A percentile compares a stretch with the other conserved stretches of the same genome.
These are phyloP conservation scores for Serendipita sp. DNA, from an alignment of 768 basidiomycete species.

Conservation along the genomic window DNA sequence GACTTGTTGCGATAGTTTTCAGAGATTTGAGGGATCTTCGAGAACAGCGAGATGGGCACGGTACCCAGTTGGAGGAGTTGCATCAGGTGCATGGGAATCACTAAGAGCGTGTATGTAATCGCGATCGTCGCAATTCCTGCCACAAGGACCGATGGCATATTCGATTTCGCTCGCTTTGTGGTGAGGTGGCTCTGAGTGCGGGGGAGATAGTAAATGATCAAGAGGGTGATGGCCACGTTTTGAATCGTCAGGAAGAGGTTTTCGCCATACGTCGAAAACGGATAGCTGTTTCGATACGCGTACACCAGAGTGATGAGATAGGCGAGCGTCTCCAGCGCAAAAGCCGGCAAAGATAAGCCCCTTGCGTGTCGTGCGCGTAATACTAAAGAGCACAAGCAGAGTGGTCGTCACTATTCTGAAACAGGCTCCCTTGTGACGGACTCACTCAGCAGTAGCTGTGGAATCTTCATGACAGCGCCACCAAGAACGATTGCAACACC, in stretches of 20 bases:
- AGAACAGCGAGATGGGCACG: conserved; percentile 79
- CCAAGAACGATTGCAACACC: conserved; percentile 87
- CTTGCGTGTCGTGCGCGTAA: conserved; percentile 58
- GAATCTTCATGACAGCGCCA: conserved; percentile 91
- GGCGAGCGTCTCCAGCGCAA: conserved; percentile 76
- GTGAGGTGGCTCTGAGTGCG: conserved; percentile 14
- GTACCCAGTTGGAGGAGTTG: conserved; percentile 68
- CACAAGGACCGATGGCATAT: conserved; percentile 20
- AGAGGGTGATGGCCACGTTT: conserved; percentile 74
- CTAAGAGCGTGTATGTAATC: conserved; percentile 25
- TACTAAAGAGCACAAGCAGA: conserved; percentile 30
- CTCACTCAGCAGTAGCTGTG: conserved; percentile 78
- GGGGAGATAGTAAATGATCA: conserved; percentile 51
- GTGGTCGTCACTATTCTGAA: neutral
- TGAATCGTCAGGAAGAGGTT: conserved; percentile 87
- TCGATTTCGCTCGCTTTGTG: conserved; percentile 10
- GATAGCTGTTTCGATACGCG: conserved; percentile 69
- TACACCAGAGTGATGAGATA: conserved; percentile 86
- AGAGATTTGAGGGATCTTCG: conserved; percentile 86
- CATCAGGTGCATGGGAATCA: conserved; percentile 32
- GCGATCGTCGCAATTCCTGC: conserved; percentile 22
- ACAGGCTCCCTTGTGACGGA: conserved; percentile 9
- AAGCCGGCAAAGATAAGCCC: conserved; percentile 76
- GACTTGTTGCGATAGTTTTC: conserved; percentile 60
- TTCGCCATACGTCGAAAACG: conserved; percentile 96